Evolutionary conservation across 2,329 filamentous ascomycete genomes (phyloP), one percentile per base, ranked within the genome.

Genomic region (Akanthomyces uredinophilus): DNA sequence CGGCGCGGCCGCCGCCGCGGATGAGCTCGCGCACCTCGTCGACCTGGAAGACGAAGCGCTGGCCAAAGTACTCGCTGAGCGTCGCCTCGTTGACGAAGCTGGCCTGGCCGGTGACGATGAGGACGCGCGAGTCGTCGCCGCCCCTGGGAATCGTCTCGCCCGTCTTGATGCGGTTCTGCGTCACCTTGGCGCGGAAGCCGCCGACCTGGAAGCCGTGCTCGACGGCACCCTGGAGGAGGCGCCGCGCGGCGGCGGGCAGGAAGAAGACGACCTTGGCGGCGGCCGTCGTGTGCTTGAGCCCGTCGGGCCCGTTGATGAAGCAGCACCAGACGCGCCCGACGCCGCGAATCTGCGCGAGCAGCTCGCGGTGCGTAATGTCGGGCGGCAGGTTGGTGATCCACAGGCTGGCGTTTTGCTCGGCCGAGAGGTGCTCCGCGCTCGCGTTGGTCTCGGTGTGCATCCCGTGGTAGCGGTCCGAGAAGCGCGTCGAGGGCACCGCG

Each of bases 321-420:
- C 74, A 74, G 51, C 80, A 80, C 67, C 74, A 84, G 13, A 85
- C 70, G 61, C 83, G 81, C 2, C 83, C 83, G 35, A 79, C 71
- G 63, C 73, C 67, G 13, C 76, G 74, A 49, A 85, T 77, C 3
- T 72, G 65, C 1, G 66, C 62, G 1, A 85, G 76, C 1, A 85
- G 78, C 65, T 78, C 73, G 29, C 69, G 65, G 46, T 78, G 74
- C 2, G 72, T 77, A 47, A 80, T 69, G 58, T 74, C 64, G 0
- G 78, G 72, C 0, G 82, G 80, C 0, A 86, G 74, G 55, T 81
- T 80, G 1, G 78, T 81, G 29, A 86, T 65, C 78, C 81, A 85
- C 1, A 85, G 71, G 0, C 80, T 76, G 37, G 81, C 83, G 69
- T 83, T 85, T 37, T 76, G 59, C 13, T 72, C 70, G 0, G 69